Evolutionary conservation across 2,329 filamentous ascomycete species (phyloP).

Genomic region (Aspergillus sp.): DNA sequence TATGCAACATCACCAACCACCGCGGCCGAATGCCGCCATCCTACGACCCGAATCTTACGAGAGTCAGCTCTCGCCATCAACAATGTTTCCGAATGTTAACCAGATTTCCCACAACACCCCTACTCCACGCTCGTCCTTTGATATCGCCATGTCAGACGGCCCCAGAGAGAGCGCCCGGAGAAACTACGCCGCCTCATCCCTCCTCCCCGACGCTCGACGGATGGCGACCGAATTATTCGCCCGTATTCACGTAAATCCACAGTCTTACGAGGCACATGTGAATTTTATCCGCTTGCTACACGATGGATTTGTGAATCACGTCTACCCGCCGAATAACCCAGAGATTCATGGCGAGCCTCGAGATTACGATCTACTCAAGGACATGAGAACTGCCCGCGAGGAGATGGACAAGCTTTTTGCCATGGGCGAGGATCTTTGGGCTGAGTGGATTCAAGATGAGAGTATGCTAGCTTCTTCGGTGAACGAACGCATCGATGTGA

Average conservation of each 20-base stretch:
- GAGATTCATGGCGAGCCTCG: slow-evolving; percentile 46
- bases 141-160: slow-evolving; percentile 47
- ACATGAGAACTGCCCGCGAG: slow-evolving; percentile 51
- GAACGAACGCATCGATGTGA: slow-evolving; percentile 58
- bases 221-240: slow-evolving; percentile 42
- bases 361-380: slow-evolving; percentile 47
- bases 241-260: slow-evolving; percentile 46
- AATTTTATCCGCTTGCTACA: slow-evolving; percentile 49
- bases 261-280: slow-evolving; percentile 48
- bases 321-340: slow-evolving; percentile 46
- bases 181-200: slow-evolving; percentile 43
- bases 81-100: slow-evolving; percentile 41
- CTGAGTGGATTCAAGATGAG: slow-evolving; percentile 64
- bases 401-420: slow-evolving; percentile 63
- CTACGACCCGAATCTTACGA: slow-evolving; percentile 43
- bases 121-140: slow-evolving; percentile 45
- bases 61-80: slow-evolving; percentile 44
- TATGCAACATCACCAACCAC: slow-evolving; percentile 48
- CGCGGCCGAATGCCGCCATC: slow-evolving; percentile 39
- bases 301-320: slow-evolving; percentile 47
- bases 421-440: slow-evolving; percentile 63
- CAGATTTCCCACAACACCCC: slow-evolving; percentile 37
- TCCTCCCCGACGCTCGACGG: slow-evolving; percentile 42
- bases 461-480: slow-evolving; percentile 55
- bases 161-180: slow-evolving; percentile 39